Base-by-base conservation (phyloP, 2,329 filamentous ascomycete species). In the Aspergillus caelatus region DNA sequence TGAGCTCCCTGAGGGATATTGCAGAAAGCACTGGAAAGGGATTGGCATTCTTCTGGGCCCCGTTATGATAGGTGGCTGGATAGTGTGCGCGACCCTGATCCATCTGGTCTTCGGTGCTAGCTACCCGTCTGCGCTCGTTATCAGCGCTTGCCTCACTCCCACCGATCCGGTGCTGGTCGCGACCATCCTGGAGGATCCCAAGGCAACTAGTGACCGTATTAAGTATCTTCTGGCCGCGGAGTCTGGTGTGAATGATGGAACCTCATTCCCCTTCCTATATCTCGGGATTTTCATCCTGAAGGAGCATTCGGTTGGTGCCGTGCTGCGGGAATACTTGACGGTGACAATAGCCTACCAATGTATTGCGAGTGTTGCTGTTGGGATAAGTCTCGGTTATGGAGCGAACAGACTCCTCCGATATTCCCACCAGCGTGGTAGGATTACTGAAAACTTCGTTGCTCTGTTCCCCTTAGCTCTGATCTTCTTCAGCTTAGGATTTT, bases 391-490 rank as follows among this genome's bases (percentile, higher is more conserved):
- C 21, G 52, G 52, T 10, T 55, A 55, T 19, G 52, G 52, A 10
- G 52, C 52, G 3, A 55, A 55, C n/a, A 39, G 52, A 12, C 32
- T 39, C n/a, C 52, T 55, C 52, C n/a, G 52, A 10, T 55, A 55
- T 23, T 36, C 52, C n/a, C 11, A 55, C 32, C 21, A 36, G 52
- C 52, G 52, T 23, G 32, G 30, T 10, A 26, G 34, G 11, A 39
- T 55, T 26, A 39, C 52, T 21, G 52, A 55, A 6, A 36, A 39
- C 30, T 55, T 55, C 21, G 52, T 55, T 34, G 52, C 52, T 16
- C 52, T 39, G n/a, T 55, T 55, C 52, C 52, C 52, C 9, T n/a
- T 55, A n/a, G 52, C 52, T 21, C 52, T 55, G 30, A 39, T 55
- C 19, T 36, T 39, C 52, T 55, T 55, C 32, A 36, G 52, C 30